Evolutionary conservation across 2,329 filamentous ascomycete genomes (phyloP).

Genomic region (Clarireedia hainanense): DNA sequence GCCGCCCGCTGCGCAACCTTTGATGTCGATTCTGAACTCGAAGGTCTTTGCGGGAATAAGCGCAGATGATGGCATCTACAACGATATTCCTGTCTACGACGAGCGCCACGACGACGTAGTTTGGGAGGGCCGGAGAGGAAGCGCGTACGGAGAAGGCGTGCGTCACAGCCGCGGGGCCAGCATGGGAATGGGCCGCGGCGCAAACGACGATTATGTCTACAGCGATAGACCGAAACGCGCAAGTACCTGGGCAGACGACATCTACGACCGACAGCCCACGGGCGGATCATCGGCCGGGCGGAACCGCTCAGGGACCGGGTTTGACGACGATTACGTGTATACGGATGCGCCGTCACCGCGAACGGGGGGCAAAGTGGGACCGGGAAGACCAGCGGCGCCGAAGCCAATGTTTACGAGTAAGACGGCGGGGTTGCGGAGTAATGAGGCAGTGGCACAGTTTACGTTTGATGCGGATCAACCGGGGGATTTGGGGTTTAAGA

Average conservation of each 20-base stretch:
- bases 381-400: constrained; percentile 73
- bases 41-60: constrained; percentile 67
- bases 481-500: constrained; percentile 91
- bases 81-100: constrained; percentile 86
- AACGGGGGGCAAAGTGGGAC: constrained; percentile 40
- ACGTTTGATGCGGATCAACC: constrained; percentile 93
- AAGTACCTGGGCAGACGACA: constrained; percentile 67
- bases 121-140: constrained; percentile 70
- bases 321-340: constrained; percentile 46
- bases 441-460: constrained; percentile 85
- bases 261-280: constrained; percentile 54
- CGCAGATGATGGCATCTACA: constrained; percentile 69
- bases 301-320: constrained; percentile 35
- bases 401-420: constrained; percentile 74
- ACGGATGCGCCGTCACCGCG: constrained; percentile 38
- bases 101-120: constrained; percentile 73
- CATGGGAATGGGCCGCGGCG: constrained; percentile 29
- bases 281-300: constrained; percentile 26
- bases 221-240: constrained; percentile 53
- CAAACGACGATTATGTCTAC: constrained; percentile 38
- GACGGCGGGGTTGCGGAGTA: constrained; percentile 49
- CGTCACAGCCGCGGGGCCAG: constrained; percentile 41
- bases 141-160: constrained; percentile 60
- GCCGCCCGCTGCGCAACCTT: constrained; percentile 73
- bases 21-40: constrained; percentile 80